Evolutionary conservation across 2,329 filamentous ascomycete genomes (phyloP), one percentile per base, ranked within the genome.

Genomic region (Fusarium subglutinans): DNA sequence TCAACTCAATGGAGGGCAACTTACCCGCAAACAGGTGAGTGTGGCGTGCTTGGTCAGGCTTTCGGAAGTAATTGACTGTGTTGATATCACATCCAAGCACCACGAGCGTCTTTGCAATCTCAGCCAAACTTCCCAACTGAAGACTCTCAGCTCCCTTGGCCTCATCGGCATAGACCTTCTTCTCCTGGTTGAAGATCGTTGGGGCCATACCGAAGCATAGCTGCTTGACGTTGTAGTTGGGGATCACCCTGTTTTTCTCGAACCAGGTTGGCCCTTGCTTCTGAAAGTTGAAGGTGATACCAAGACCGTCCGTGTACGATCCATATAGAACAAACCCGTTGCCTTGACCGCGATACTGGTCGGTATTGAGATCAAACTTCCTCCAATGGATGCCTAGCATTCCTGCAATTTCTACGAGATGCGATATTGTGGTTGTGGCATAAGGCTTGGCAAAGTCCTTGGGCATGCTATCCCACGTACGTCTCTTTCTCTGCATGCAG

Each of bases 361-460:
- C 81, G 8, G 77, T 72, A 14, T 76, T 78, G 2, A 80, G 77
- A 30, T 84, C 81, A 40, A 85, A 85, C 6, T 80, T 78, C 50
- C 80, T 84, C 84, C 84, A 86, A 59, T 85, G 78, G 10, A 86
- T 78, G 8, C 84, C 82, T 3, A 83, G 63, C 77, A 83, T 79
- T 14, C 77, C 80, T 0, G 80, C 81, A 9, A 83, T 78, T 69
- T 83, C 82, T 1, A 83, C 76, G 2, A 83, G 66, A 54, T 83
- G 81, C 13, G 75, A 80, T 18, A 83, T 81, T 9, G 80, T 82
- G 8, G 79, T 83, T 5, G 77, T 82, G 3, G 82, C 82, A 59
- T 81, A 83, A 1, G 81, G 82, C 8, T 75, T 76, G 15, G 70
- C 64, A 14, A 72, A 65, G 37, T 75, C 73, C 17, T 70, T 70